Evolutionary conservation across 73 alveolate species (phyloP).

Genomic region (Paramecium biaurelia): DNA sequence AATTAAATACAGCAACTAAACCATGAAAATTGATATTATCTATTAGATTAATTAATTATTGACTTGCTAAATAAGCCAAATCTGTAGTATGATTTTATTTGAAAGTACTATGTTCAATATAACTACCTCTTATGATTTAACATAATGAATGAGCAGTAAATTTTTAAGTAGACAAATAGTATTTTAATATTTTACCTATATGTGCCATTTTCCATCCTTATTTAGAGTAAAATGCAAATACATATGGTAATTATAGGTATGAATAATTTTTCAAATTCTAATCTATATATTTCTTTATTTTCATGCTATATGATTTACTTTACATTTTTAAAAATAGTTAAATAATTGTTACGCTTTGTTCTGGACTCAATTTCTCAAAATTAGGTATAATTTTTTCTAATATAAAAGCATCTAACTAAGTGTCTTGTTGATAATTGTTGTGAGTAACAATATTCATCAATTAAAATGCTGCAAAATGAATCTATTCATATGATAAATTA

Average conservation of each 20-base stretch:
- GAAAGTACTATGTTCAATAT: neutral
- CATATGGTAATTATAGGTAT: neutral
- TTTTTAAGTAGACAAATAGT: neutral
- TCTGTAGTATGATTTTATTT: neutral
- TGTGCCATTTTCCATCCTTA: neutral
- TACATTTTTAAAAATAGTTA: neutral
- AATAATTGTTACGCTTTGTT: neutral
- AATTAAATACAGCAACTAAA: neutral
- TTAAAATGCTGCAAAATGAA: constrained; percentile 28
- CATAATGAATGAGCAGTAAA: constrained; percentile 20
- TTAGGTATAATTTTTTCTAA: neutral
- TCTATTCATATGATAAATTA: neutral
- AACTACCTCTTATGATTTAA: neutral
- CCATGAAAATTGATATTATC: neutral
- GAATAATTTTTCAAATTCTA: neutral
- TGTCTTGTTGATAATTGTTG: neutral
- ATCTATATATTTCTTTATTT: neutral
- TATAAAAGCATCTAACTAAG: neutral
- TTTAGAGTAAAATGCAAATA: neutral
- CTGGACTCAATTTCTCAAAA: neutral
- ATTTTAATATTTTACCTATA: neutral
- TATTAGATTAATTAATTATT: neutral
- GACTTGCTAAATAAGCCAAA: neutral
- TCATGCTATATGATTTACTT: neutral
- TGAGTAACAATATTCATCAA: neutral